A percentile compares a stretch with the other conserved stretches of the same genome.
phyloP scores from a whole-genome alignment of 768 basidiomycete genomes.

The Pleurotus sapidus region DNA sequence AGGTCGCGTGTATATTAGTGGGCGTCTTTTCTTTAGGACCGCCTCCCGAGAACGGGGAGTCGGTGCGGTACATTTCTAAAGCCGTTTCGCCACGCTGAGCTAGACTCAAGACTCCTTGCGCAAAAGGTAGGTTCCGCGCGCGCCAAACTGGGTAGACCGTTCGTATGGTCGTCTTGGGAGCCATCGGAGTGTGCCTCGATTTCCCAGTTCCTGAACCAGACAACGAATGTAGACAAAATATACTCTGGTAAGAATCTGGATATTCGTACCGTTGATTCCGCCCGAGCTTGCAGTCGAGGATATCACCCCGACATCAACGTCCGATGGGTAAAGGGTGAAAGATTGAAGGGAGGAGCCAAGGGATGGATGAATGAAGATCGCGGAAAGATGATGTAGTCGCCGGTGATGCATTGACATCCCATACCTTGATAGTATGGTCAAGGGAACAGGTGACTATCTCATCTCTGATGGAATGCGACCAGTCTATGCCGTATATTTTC shows the following conservation, averaged over 20 bases:
- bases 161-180: slow-evolving; percentile 52
- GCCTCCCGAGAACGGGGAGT: slow-evolving; percentile 11
- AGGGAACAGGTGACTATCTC: slow-evolving; percentile 93
- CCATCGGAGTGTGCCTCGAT: slow-evolving; percentile 11
- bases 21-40: slow-evolving; percentile 5
- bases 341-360: neutral
- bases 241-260: neutral
- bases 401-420: slow-evolving; percentile 50
- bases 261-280: neutral
- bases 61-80: slow-evolving; percentile 77
- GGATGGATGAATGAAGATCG: neutral
- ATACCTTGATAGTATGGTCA: slow-evolving; percentile 90
- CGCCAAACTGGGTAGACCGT: slow-evolving; percentile 94
- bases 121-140: slow-evolving; percentile 90
- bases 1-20: slow-evolving; percentile 10
- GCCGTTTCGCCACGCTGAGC: slow-evolving; percentile 85
- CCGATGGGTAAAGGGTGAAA: neutral
- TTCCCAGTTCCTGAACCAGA: neutral
- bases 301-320: neutral
- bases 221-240: neutral
- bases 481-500: slow-evolving; percentile 98
- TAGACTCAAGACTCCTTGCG: slow-evolving; percentile 79
- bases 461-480: slow-evolving; percentile 72
- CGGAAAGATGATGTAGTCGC: slow-evolving; percentile 8
- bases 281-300: neutral